A percentile compares a stretch with the other conserved stretches of the same genome.
phyloP scores from a whole-genome alignment of 2,329 filamentous ascomycete species.

The Colletotrichum tropicicola region DNA sequence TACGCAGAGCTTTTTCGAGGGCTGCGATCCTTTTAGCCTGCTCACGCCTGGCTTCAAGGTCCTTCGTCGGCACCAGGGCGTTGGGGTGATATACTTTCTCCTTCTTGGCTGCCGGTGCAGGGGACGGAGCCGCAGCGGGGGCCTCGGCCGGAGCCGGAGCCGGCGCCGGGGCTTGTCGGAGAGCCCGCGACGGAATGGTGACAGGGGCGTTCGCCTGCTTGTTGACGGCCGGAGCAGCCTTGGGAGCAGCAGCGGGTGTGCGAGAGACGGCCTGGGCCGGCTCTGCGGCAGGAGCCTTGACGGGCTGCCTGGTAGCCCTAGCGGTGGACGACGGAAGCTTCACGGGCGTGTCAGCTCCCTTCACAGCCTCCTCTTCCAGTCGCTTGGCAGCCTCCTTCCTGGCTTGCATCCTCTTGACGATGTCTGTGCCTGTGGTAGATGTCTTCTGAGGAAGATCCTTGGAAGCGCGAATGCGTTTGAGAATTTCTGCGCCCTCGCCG shows the following conservation, averaged over 20 bases:
- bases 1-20: not conserved
- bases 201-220: not conserved
- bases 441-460: not conserved
- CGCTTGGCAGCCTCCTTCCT: constrained; percentile 2
- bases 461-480: not conserved
- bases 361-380: not conserved
- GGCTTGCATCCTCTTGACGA: constrained; percentile 15
- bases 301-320: not conserved
- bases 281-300: not conserved
- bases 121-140: not conserved
- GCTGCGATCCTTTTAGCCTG: not conserved
- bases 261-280: not conserved
- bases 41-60: constrained; percentile 15
- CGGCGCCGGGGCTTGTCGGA: not conserved
- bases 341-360: not conserved
- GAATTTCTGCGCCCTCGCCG: not conserved
- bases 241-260: not conserved
- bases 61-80: constrained; percentile 5
- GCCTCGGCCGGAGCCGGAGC: not conserved
- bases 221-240: not conserved
- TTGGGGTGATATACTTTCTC: constrained; percentile 23
- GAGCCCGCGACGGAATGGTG: not conserved
- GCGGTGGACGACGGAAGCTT: not conserved
- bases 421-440: not conserved
- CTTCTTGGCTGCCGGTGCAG: constrained; percentile 5